Conservation (phyloP, 2,329 filamentous ascomycete genomes). For the Cordyceps cateniannulata region DNA sequence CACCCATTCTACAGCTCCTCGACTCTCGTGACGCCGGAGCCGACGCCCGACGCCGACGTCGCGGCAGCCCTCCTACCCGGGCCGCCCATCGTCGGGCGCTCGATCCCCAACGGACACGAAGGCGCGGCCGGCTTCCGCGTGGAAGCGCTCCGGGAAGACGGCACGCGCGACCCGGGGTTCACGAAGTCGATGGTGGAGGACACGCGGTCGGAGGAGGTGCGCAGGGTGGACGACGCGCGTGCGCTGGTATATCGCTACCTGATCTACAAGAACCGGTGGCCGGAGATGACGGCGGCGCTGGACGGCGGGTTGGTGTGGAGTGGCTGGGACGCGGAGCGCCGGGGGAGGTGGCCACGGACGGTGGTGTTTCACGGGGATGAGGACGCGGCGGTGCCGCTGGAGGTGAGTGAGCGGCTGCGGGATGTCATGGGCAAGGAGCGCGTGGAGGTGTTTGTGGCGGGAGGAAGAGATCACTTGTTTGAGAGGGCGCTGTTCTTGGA, state of each 20-base stretch:
- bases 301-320: conserved; percentile 29
- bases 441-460: conserved; percentile 21
- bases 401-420: conserved; percentile 23
- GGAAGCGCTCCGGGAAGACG: conserved; percentile 22
- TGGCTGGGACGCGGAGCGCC: conserved; percentile 9
- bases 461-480: conserved; percentile 24
- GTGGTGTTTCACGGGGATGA: conserved; percentile 28
- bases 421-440: conserved; percentile 21
- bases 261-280: conserved; percentile 25
- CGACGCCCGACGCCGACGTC: conserved; percentile 21
- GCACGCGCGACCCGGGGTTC: conserved; percentile 19
- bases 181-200: conserved; percentile 13
- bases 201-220: not conserved
- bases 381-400: conserved; percentile 24
- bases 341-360: conserved; percentile 25
- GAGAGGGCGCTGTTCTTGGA: conserved; percentile 25
- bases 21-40: conserved; percentile 21
- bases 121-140: conserved; percentile 19
- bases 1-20: conserved; percentile 32
- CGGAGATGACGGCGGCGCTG: conserved; percentile 21
- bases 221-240: conserved; percentile 8
- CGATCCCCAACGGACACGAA: conserved; percentile 8
- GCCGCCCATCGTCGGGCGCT: conserved; percentile 20
- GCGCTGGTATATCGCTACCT: conserved; percentile 28
- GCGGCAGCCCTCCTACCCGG: conserved; percentile 17